These are phyloP conservation scores for Chrysosporium keratinophilum DNA, from an alignment of 2,329 filamentous ascomycete genomes.

Conservation along the genomic window DNA sequence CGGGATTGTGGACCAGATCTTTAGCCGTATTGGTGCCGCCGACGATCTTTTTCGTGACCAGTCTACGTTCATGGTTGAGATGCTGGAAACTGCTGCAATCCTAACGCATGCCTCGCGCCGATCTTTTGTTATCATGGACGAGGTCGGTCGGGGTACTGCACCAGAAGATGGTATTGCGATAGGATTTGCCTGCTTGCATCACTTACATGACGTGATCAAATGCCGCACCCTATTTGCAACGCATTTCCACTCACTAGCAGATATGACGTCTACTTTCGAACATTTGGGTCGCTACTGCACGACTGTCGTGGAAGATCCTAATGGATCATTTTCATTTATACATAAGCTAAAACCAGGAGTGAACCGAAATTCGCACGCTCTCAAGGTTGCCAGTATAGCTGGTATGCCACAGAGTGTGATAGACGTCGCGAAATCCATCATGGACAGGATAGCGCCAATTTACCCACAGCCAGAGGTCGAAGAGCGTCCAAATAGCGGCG, in stretches of 20 bases:
- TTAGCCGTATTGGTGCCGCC: conserved; percentile 83
- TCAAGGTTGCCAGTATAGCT: conserved; percentile 87
- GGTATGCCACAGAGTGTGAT: conserved; percentile 68
- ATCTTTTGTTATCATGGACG: conserved; percentile 96
- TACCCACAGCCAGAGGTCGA: not conserved
- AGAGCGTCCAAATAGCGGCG: not conserved
- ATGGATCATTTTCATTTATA: conserved; percentile 67
- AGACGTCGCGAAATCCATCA: conserved; percentile 51
- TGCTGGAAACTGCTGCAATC: conserved; percentile 91
- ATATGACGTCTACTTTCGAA: conserved; percentile 55
- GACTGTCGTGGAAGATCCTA: conserved; percentile 65
- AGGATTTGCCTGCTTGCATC: conserved; percentile 76
- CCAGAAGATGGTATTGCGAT: conserved; percentile 85
- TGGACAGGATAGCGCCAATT: conserved; percentile 30
- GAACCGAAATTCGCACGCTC: conserved; percentile 77
- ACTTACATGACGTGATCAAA: conserved; percentile 66
- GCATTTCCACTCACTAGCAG: conserved; percentile 78
- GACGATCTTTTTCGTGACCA: conserved; percentile 93
- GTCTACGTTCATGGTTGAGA: conserved; percentile 99
- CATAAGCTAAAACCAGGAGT: conserved; percentile 72
- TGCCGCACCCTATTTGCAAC: conserved; percentile 85
- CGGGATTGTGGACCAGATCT: conserved; percentile 90
- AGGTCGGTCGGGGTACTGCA: conserved; percentile 88
- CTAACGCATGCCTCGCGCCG: conserved; percentile 70
- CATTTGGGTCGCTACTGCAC: conserved; percentile 73